Evolutionary conservation across 2,329 filamentous ascomycete genomes (phyloP).

Genomic region (Sporothrix phasma): DNA sequence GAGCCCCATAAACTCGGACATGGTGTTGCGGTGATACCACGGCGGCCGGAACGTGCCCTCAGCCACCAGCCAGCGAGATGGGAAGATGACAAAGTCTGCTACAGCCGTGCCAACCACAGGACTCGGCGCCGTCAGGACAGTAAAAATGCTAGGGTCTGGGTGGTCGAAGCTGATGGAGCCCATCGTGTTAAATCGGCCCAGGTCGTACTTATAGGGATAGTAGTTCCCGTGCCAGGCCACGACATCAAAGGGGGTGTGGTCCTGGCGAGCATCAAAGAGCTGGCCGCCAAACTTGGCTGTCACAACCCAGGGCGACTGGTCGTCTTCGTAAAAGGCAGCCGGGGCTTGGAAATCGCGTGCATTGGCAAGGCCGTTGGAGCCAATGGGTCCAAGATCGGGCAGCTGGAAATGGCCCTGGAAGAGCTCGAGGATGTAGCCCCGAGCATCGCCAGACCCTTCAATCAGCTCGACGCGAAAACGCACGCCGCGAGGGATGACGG

Average conservation of each 20-base stretch:
- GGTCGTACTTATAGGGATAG: slow-evolving; percentile 73
- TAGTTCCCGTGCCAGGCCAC: slow-evolving; percentile 76
- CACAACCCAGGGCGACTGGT: slow-evolving; percentile 38
- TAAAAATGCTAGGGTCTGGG: slow-evolving; percentile 70
- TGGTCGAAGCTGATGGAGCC: slow-evolving; percentile 69
- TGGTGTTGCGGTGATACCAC: slow-evolving; percentile 62
- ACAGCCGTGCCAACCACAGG: slow-evolving; percentile 51
- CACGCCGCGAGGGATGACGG: slow-evolving; percentile 63
- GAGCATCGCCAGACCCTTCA: slow-evolving; percentile 33
- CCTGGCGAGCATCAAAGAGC: slow-evolving; percentile 55
- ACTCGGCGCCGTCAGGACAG: slow-evolving; percentile 55
- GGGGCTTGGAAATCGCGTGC: slow-evolving; percentile 66
- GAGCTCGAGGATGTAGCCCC: slow-evolving; percentile 67
- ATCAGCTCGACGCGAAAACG: slow-evolving; percentile 60
- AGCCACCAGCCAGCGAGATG: slow-evolving; percentile 59
- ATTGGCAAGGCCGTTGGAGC: slow-evolving; percentile 63
- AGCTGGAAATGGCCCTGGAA: slow-evolving; percentile 64
- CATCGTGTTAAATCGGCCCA: slow-evolving; percentile 66
- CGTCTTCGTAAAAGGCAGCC: slow-evolving; percentile 49
- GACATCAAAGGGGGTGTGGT: slow-evolving; percentile 64
- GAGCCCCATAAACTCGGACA: slow-evolving; percentile 55
- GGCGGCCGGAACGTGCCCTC: slow-evolving; percentile 63
- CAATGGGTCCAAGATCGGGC: slow-evolving; percentile 63
- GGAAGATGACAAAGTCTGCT: slow-evolving; percentile 65
- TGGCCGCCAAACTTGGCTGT: slow-evolving; percentile 57